These are phyloP conservation scores for Apiotrichum sp. DNA, from an alignment of 1,284 basidiomycete genomes.

Conservation along the genomic window DNA sequence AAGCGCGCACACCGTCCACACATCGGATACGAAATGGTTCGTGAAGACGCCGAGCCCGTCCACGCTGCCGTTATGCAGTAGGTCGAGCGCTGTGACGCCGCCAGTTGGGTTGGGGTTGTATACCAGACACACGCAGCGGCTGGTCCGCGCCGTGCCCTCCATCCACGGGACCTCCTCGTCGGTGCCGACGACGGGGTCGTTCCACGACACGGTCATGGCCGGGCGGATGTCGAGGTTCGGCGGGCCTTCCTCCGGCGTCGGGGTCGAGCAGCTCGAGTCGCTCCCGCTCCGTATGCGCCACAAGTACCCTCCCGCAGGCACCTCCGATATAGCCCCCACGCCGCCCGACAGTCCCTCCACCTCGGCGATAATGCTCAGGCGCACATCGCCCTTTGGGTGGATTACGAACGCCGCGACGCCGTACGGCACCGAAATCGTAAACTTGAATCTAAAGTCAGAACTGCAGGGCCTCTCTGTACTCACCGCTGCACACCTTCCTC, in stretches of 20 bases:
- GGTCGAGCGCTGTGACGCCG: conserved; percentile 22
- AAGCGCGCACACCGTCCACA: conserved; percentile 33
- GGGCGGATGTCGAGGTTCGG: background rate
- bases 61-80: conserved; percentile 8
- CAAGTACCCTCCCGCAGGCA: background rate
- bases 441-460: conserved; percentile 20
- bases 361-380: conserved; percentile 19
- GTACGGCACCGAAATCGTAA: conserved; percentile 26
- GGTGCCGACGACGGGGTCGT: conserved; percentile 3
- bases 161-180: conserved; percentile 24
- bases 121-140: conserved; percentile 19
- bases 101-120: conserved; percentile 27
- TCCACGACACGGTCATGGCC: conserved; percentile 18
- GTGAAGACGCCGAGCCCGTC: conserved; percentile 9
- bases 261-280: background rate
- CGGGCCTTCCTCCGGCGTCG: background rate
- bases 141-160: conserved; percentile 14
- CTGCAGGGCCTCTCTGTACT: background rate
- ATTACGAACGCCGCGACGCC: conserved; percentile 24
- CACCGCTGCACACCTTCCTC: conserved; percentile 29
- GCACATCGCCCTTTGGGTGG: conserved; percentile 19
- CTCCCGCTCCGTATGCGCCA: background rate
- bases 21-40: conserved; percentile 7
- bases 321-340: background rate
- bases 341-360: conserved; percentile 16